Percentiles rank a stretch among this genome's conserved stretches.
phyloP scores from a whole-genome alignment of 2,329 filamentous ascomycete species.

The Colletotrichum spaethianum region DNA sequence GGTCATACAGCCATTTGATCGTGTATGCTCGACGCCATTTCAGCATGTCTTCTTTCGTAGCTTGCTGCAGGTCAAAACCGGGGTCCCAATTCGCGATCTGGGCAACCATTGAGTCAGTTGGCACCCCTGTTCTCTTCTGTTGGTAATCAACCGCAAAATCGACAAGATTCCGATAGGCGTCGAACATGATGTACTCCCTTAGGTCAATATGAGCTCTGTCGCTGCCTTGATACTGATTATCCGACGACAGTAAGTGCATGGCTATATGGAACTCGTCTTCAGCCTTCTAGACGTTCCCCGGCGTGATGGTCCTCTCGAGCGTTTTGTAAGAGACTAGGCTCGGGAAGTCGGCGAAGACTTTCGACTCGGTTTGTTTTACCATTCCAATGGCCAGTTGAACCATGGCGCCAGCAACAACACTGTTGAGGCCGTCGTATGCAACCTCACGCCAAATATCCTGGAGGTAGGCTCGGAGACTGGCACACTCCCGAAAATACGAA shows the following conservation, averaged over 20 bases:
- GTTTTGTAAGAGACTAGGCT: conserved; percentile 60
- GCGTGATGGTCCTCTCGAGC: conserved; percentile 57
- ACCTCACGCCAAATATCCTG: conserved; percentile 60
- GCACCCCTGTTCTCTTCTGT: conserved; percentile 59
- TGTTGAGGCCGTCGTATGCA: conserved; percentile 60
- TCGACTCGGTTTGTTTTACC: conserved; percentile 54
- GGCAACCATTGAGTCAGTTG: conserved; percentile 59
- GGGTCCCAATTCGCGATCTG: conserved; percentile 59
- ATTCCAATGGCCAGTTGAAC: conserved; percentile 59
- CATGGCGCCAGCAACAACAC: conserved; percentile 59
- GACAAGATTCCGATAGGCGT: conserved; percentile 58
- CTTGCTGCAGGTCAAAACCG: conserved; percentile 52
- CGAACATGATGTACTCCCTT: conserved; percentile 59
- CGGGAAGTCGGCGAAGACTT: conserved; percentile 62
- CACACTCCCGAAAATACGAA: conserved; percentile 54
- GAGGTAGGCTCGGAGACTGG: conserved; percentile 54
- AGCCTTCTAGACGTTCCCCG: conserved; percentile 52
- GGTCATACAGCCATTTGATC: conserved; percentile 67
- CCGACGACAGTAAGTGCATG: conserved; percentile 11
- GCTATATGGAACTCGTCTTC: conserved; percentile 46
- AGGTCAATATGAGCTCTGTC: conserved; percentile 51
- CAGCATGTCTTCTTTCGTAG: conserved; percentile 55
- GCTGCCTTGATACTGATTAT: conserved; percentile 29
- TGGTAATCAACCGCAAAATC: conserved; percentile 63
- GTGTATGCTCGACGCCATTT: conserved; percentile 64